Evolutionary conservation across 225 moss, liverwort and hornwort species (phyloP), one percentile per base, ranked within the genome.

Genomic region (Rhytidiadelphus loreus): DNA sequence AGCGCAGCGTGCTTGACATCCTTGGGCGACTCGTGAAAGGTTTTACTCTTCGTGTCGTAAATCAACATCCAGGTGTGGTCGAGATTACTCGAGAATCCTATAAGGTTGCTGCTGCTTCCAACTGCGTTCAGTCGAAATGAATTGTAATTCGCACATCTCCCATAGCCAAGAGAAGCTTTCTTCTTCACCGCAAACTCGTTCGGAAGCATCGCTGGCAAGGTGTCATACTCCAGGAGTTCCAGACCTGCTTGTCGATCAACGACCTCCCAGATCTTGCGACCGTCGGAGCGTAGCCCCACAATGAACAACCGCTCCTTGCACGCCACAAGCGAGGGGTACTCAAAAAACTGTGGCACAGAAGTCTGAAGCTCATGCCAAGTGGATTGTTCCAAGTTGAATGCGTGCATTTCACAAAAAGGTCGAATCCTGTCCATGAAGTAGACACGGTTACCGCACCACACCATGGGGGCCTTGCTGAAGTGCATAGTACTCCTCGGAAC

Each of bases 61-160:
- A 91, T 68, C 60, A 93, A 53, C 56, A 91, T 88, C 93, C 93
- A 93, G 28, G 90, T 28, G 76, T 90, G 90, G 57, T 93, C 93
- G n/a, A 93, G 87, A 74, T 91, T 93, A 72, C 93, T 93, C 71
- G 90, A 88, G 80, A 93, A 93, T 65, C 93, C 91, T 22, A 93
- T 91, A 48, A 91, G 78, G 72, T 87, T 83, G 87, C 82, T 75
- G 82, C 79, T 83, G 79, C 91, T 92, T 61, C 91, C 93, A 80
- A 93, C 88, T 18, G 89, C 87, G 62, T 87, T 89, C 30, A 93
- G 72, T 73, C 93, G 90, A 87, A 85, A 90, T 12, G 91, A 82
- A 48, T 93, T 93, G 82, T 82, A 88, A 50, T 93, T 93, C 41
- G 85, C 71, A 79, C 93, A 90, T 63, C 93, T 91, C 24, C 91